Evolutionary conservation across 805 yeast genomes (phyloP), one percentile per base, ranked within the genome.

Genomic region (Starmerella tilneyi): DNA sequence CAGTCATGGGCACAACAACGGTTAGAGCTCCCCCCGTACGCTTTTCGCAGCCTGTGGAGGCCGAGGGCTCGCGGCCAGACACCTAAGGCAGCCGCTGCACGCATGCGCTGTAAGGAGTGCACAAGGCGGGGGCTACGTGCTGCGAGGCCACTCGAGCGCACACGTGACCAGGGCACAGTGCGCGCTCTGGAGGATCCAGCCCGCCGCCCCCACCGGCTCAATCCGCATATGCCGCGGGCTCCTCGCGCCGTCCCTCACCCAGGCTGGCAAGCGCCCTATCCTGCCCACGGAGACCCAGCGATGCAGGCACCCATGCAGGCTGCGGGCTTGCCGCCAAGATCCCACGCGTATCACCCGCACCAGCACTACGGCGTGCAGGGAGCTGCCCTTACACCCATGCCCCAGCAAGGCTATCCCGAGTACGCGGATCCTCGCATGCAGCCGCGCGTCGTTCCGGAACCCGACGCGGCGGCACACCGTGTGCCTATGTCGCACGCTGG

Each of bases 191-290:
- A 24, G 11, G 27, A 24, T 8, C 27, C 8, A 9, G 27, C 11
- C 27, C 8, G 11, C 27, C 27, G 27, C 27, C 11, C 27, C 27
- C 27, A 8, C 30, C 15, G 4, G 30, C 9, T 24, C 13, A 30
- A 23, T n/a, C n/a, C 40, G 40, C 40, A 36, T 36, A 36, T 36
- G 40, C 40, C 40, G 40, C 40, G 40, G 12, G 40, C 40, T 24
- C 30, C 15, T 23, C 40, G 40, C 40, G 40, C 21, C n/a, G n/a
- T n/a, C 40, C 40, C 40, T 24, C 40, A 36, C 40, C 40, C 40
- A 24, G 24, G 23, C 21, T 36, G 40, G 40, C 40, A 24, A 36
- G 40, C 30, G 30, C 40, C 40, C 22, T 36, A 36, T 24, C 40
- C 40, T n/a, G 29, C 21, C 22, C 5, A 20, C 22, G 22, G 21